phyloP scores from a whole-genome alignment of 2,329 filamentous ascomycete species.

The Pseudogymnoascus sp. region DNA sequence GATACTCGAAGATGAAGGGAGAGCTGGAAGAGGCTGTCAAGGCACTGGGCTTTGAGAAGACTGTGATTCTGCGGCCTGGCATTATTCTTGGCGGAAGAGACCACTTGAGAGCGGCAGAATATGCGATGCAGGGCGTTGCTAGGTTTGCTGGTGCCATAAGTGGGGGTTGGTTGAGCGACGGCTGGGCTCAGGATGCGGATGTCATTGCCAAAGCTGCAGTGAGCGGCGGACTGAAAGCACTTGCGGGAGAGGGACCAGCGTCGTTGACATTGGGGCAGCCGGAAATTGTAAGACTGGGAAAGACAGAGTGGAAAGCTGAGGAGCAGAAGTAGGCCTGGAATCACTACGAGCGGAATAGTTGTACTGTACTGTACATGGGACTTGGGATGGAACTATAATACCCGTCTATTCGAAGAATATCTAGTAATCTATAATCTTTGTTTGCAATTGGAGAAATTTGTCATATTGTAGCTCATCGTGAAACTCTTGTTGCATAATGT shows the following conservation, averaged over 20 bases:
- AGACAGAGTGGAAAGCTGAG: conserved; percentile 31
- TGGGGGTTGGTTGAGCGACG: conserved; percentile 45
- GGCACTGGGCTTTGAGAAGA: conserved; percentile 65
- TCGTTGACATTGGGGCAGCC: conserved; percentile 39
- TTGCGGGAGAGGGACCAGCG: conserved; percentile 34
- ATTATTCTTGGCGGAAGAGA: conserved; percentile 65
- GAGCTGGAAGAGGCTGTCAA: conserved; percentile 75
- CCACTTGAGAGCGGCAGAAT: conserved; percentile 50
- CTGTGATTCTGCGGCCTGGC: conserved; percentile 66
- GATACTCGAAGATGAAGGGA: conserved; percentile 68
- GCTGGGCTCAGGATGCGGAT: conserved; percentile 57
- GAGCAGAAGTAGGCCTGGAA: background rate
- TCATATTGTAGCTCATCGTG: background rate
- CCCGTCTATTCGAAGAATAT: background rate
- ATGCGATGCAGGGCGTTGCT: conserved; percentile 46
- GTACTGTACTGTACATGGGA: background rate
- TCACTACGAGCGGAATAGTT: background rate
- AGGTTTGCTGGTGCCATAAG: conserved; percentile 46
- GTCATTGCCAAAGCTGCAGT: conserved; percentile 49
- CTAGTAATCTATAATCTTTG: background rate
- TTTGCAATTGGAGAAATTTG: background rate
- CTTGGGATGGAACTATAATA: background rate
- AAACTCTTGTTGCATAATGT: background rate
- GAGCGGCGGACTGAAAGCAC: conserved; percentile 36
- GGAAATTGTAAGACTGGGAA: conserved; percentile 44